These are phyloP conservation scores for Baeospora myosura DNA, from an alignment of 1,284 basidiomycete genomes.

Conservation along the genomic window DNA sequence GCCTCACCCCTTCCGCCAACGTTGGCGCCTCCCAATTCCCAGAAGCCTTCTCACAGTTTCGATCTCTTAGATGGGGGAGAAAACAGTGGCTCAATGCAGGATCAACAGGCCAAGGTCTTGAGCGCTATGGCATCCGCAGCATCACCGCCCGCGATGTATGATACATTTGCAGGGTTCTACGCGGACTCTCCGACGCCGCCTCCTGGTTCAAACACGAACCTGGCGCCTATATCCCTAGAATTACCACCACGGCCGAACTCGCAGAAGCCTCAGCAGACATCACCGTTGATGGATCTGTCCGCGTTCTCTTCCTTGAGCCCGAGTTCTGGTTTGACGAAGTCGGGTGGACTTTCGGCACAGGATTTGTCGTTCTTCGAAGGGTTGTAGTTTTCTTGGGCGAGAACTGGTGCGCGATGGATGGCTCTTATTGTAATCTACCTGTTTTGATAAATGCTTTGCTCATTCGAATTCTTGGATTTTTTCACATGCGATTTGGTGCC, in stretches of 20 bases:
- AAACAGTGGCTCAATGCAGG: conserved; percentile 19
- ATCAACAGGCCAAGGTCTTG: conserved; percentile 16
- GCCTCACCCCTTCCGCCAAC: conserved; percentile 45
- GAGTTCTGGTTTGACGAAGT: too few species aligned
- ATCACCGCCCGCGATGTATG: not conserved
- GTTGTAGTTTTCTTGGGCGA: too few species aligned
- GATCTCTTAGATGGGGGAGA: conserved; percentile 1
- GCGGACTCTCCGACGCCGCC: conserved; percentile 12
- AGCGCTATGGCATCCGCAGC: conserved; percentile 2
- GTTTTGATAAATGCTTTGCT: too few species aligned
- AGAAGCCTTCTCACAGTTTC: conserved; percentile 11
- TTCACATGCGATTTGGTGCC: too few species aligned
- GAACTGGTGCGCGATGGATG: too few species aligned
- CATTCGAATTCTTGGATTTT: too few species aligned
- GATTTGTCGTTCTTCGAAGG: conserved; percentile 74
- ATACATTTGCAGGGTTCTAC: conserved; percentile 10
- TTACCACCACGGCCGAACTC: conserved; percentile 5
- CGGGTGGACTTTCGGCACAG: conserved; percentile 55
- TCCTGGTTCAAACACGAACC: too few species aligned
- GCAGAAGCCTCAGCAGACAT: conserved; percentile 9
- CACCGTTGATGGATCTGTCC: not conserved
- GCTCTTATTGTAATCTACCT: too few species aligned
- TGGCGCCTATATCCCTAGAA: too few species aligned
- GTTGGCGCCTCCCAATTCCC: conserved; percentile 28
- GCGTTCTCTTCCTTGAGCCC: conserved; percentile 5